Evolutionary conservation across 345 rosid species (phyloP).

Genomic region (Atalantia buxifolia): DNA sequence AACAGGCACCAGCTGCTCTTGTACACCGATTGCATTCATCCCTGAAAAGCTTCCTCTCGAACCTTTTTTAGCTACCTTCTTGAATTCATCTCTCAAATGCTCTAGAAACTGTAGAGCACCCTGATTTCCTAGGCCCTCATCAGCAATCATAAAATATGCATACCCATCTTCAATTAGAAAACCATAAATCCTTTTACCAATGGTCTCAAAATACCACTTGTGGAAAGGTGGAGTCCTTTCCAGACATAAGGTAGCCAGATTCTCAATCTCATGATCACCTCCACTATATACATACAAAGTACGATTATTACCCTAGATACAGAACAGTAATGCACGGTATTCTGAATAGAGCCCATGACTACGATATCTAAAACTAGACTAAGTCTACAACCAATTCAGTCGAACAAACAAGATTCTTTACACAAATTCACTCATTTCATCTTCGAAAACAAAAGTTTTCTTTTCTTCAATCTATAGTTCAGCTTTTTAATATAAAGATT

Average conservation of each 20-base stretch:
- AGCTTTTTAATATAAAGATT: slow-evolving; percentile 7
- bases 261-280: slow-evolving; percentile 54
- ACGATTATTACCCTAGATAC: slow-evolving; percentile 53
- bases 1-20: slow-evolving; percentile 71
- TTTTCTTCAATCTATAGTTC: not conserved
- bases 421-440: not conserved
- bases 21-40: slow-evolving; percentile 40
- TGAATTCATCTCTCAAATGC: slow-evolving; percentile 69
- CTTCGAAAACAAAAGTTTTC: not conserved
- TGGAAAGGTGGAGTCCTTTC: slow-evolving; percentile 69
- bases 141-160: slow-evolving; percentile 65
- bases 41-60: slow-evolving; percentile 65
- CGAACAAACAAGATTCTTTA: not conserved
- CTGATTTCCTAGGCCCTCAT: slow-evolving; percentile 45
- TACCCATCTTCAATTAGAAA: slow-evolving; percentile 65
- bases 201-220: slow-evolving; percentile 78
- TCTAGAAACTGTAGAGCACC: slow-evolving; percentile 62
- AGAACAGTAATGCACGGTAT: slow-evolving; percentile 69
- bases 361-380: not conserved
- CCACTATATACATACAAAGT: slow-evolving; percentile 49
- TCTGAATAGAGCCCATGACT: slow-evolving; percentile 55
- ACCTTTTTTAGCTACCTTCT: slow-evolving; percentile 51
- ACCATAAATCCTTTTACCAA: slow-evolving; percentile 52
- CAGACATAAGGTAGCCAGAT: slow-evolving; percentile 53
- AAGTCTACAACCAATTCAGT: not conserved